These are phyloP conservation scores for Lolium perenne DNA, from an alignment of 176 grass and related monocot genomes.

Conservation along the genomic window DNA sequence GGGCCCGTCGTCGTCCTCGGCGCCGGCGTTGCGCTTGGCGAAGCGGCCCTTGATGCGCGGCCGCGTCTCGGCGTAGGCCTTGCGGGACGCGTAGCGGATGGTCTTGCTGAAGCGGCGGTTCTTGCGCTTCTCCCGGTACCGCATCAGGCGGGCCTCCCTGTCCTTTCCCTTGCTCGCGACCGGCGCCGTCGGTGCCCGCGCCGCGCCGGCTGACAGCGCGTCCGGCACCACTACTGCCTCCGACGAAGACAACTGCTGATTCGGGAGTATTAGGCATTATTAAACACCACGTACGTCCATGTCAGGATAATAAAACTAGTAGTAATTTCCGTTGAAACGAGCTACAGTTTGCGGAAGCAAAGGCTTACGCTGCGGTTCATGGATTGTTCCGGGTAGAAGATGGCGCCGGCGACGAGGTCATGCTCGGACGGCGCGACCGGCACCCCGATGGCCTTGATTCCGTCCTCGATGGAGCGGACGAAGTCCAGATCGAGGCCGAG, in stretches of 20 bases:
- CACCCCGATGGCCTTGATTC: constrained; percentile 55
- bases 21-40: constrained; percentile 61
- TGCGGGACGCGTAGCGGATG: constrained; percentile 85
- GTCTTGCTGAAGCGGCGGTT: constrained; percentile 82
- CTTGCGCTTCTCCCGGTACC: constrained; percentile 92
- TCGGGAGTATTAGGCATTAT: neutral
- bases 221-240: constrained; percentile 58
- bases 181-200: neutral
- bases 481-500: constrained; percentile 58
- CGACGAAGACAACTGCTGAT: constrained; percentile 50
- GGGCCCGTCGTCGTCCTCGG: constrained; percentile 23
- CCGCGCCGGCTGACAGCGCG: constrained; percentile 22
- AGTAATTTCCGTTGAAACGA: neutral
- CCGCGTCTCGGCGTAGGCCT: constrained; percentile 87
- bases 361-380: constrained; percentile 53
- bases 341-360: neutral
- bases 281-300: neutral
- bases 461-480: constrained; percentile 44
- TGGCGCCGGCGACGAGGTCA: constrained; percentile 24
- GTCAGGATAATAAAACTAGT: neutral
- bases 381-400: constrained; percentile 50
- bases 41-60: constrained; percentile 89
- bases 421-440: constrained; percentile 39
- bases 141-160: constrained; percentile 79
- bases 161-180: constrained; percentile 51